Evolutionary conservation across 73 alveolate species (phyloP).

Genomic region (Symbiodinium pilosum): DNA sequence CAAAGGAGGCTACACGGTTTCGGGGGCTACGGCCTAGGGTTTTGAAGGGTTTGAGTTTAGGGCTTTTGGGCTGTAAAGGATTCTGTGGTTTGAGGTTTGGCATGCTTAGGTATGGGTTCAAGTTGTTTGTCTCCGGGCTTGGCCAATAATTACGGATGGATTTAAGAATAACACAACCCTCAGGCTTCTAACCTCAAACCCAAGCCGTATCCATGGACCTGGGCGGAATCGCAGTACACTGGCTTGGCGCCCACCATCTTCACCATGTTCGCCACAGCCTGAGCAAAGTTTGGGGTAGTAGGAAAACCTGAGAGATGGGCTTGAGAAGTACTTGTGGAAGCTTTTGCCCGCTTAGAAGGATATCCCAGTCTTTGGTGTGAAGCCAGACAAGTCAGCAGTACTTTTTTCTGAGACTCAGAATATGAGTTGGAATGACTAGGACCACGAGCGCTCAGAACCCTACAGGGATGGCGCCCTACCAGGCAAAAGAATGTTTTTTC

Average conservation of each 20-base stretch:
- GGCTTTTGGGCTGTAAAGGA: neutral
- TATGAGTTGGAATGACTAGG: too few relatives aligned
- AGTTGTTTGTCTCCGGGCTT: neutral
- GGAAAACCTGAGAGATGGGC: neutral
- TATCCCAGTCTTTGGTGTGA: too few relatives aligned
- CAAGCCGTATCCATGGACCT: neutral
- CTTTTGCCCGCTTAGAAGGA: too few relatives aligned
- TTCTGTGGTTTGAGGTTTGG: neutral
- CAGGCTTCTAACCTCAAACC: neutral
- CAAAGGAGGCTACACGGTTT: too few relatives aligned
- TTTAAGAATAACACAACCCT: too few relatives aligned
- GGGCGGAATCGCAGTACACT: conserved; percentile 85
- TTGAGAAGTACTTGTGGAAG: neutral
- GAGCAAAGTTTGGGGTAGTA: neutral
- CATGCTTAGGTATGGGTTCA: neutral
- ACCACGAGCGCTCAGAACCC: too few relatives aligned
- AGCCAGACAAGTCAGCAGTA: too few relatives aligned
- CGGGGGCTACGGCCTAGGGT: neutral
- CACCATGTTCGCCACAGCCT: conserved; percentile 94
- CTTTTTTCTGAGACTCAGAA: too few relatives aligned
- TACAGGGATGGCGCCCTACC: too few relatives aligned
- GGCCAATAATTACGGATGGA: neutral
- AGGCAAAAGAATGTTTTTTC: too few relatives aligned
- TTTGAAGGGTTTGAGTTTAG: neutral
- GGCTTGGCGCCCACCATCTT: conserved; percentile 95